Base-by-base conservation (phyloP, 306 rosid genomes). In the Sindora glabra region DNA sequence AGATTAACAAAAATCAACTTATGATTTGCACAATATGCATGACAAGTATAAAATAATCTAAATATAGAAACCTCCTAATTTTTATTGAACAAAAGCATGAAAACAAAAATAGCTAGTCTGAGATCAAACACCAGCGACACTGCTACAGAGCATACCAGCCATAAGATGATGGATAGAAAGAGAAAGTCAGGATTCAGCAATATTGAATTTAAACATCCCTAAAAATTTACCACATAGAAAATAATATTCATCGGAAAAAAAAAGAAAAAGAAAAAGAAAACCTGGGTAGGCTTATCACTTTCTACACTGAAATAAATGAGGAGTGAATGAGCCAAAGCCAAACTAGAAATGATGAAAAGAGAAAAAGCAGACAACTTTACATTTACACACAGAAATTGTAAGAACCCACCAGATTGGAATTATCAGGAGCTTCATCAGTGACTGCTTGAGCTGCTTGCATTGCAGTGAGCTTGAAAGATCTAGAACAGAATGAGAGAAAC, bases 381-480 rank as follows among this genome's bases (percentile, higher is more conserved):
- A 48, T 14, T 29, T 2, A 5, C 23, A 56, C 45, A 67, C 52
- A 60, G 23, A 18, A 57, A 42, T 41, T 8, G 29, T 1, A 33
- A 6, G 15, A 51, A 65, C 34, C 5, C 42, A 77, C 83, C 83
- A 64, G 69, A 15, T 53, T 59, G 18, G 80, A 69, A 62, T 40
- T 45, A 53, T 62, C 59, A 17, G 71, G 48, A 56, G 49, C 32
- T 54, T 65, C 38, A 46, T 59, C 44, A 32, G 59, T 48, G 54
- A 64, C 2, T 32, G 72, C 40, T 66, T 78, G 77, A 76, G 74
- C 21, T 39, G 78, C 72, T 75, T 67, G 95, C 95, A 87, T 87
- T 56, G 16, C 38, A 48, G 59, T 56, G n/a, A 65, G 74, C 46
- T 51, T 9, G 64, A 69, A 26, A n/a, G 55, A 50, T 46, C 38